phyloP scores from a whole-genome alignment of 306 rosid species.

The Ammopiptanthus mongolicus region DNA sequence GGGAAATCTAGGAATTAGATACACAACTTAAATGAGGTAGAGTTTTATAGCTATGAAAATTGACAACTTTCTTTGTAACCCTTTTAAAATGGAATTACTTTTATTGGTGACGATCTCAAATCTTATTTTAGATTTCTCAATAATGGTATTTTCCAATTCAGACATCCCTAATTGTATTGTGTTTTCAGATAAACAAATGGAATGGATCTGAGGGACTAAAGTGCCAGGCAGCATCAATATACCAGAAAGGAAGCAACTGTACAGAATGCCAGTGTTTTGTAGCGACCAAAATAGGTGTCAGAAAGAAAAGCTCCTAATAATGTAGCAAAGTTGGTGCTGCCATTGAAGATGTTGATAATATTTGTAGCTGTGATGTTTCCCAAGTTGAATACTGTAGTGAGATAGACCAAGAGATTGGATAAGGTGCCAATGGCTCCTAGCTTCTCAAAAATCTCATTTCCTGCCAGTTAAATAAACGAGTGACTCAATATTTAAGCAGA shows the following conservation, averaged over 20 bases:
- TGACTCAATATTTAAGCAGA: not conserved
- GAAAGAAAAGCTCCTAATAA: conserved; percentile 63
- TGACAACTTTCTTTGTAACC: not conserved
- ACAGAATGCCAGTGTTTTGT: conserved; percentile 55
- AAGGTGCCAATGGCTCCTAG: conserved; percentile 71
- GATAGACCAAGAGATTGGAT: conserved; percentile 41
- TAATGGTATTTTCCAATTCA: not conserved
- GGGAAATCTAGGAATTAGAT: conserved; percentile 14
- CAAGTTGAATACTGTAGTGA: conserved; percentile 56
- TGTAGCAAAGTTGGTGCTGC: conserved; percentile 67
- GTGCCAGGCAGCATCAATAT: conserved; percentile 8
- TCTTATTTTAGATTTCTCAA: not conserved
- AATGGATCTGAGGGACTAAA: not conserved
- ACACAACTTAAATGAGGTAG: not conserved
- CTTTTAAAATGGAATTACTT: not conserved
- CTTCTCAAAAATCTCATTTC: conserved; percentile 91
- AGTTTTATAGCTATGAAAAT: not conserved
- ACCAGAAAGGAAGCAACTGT: conserved; percentile 60
- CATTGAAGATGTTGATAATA: conserved; percentile 52
- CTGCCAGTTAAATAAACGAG: conserved; percentile 32
- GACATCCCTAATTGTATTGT: not conserved
- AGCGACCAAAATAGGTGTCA: conserved; percentile 69
- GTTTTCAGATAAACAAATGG: not conserved
- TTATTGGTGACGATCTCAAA: not conserved
- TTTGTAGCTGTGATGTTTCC: conserved; percentile 62